Percentiles rank a stretch among this genome's conserved stretches.
Conservation (phyloP, 108 stramenopile species). For the Aureococcus anophagefferens region DNA sequence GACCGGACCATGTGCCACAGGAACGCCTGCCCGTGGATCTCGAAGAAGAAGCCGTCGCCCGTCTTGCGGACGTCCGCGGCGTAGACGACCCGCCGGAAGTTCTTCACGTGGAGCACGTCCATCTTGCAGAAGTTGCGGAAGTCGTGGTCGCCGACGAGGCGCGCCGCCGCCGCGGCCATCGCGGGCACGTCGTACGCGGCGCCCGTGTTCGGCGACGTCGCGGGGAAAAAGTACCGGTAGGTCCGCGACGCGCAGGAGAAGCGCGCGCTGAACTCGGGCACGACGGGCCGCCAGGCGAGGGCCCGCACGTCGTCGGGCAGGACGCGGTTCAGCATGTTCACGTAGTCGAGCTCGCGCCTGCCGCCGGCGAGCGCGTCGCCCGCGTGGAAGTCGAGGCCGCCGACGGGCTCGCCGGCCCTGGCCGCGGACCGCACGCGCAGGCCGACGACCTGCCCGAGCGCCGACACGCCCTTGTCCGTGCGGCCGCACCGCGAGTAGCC, state of each 20-base stretch:
- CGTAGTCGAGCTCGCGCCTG: no score
- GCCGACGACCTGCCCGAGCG: slow-evolving; percentile 86
- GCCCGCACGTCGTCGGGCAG: slow-evolving; percentile 81
- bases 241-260: slow-evolving; percentile 70
- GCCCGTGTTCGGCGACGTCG: not conserved
- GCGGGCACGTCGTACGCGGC: slow-evolving; percentile 52
- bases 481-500: slow-evolving; percentile 87
- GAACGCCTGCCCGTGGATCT: slow-evolving; percentile 87
- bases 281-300: slow-evolving; percentile 84
- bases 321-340: slow-evolving; percentile 71
- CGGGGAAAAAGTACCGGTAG: slow-evolving; percentile 87
- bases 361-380: not conserved
- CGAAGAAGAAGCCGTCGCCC: slow-evolving; percentile 42
- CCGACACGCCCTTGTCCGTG: slow-evolving; percentile 87
- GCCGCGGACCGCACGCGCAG: slow-evolving; percentile 59
- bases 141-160: slow-evolving; percentile 83
- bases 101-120: slow-evolving; percentile 50
- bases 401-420: not conserved
- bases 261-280: slow-evolving; percentile 80
- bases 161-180: slow-evolving; percentile 59
- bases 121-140: slow-evolving; percentile 98
- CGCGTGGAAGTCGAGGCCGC: no score
- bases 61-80: slow-evolving; percentile 18
- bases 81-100: slow-evolving; percentile 46
- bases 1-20: slow-evolving; percentile 98